Percentiles rank a stretch among this genome's conserved stretches.
Evolutionary conservation across 2,329 filamentous ascomycete genomes (phyloP).

Genomic region (Corinectria fuckeliana): DNA sequence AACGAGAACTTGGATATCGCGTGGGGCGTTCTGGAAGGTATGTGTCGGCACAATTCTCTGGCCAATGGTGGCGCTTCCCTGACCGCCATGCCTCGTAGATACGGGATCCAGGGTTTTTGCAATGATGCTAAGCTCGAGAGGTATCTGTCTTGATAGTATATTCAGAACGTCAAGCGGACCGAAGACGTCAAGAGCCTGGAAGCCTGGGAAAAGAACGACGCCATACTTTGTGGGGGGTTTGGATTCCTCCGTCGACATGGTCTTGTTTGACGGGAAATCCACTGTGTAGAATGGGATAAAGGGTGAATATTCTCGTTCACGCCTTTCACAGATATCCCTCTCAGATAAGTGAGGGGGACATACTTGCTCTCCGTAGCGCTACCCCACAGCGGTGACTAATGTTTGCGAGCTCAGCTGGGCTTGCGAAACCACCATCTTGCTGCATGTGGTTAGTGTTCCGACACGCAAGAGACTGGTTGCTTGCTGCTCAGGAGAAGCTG

Average conservation of each 20-base stretch:
- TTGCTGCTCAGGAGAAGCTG: background rate
- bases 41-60: constrained; percentile 45
- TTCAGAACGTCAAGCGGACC: constrained; percentile 47
- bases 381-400: background rate
- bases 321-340: background rate
- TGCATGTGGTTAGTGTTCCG: background rate
- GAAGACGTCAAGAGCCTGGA: constrained; percentile 37
- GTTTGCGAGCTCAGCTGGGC: background rate
- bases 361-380: background rate
- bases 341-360: background rate
- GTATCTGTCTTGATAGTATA: constrained; percentile 32
- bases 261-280: too few species aligned
- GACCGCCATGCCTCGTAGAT: constrained; percentile 24
- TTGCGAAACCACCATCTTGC: background rate
- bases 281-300: background rate
- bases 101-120: constrained; percentile 40
- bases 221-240: constrained; percentile 27
- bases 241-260: background rate
- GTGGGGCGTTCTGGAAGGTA: constrained; percentile 43
- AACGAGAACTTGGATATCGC: constrained; percentile 47
- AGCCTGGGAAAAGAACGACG: constrained; percentile 32
- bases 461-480: background rate
- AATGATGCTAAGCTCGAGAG: constrained; percentile 38
- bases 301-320: background rate
- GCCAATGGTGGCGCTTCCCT: constrained; percentile 33